phyloP scores from a whole-genome alignment of 2,329 filamentous ascomycete genomes.

The Rhinocladiella mackenziei region DNA sequence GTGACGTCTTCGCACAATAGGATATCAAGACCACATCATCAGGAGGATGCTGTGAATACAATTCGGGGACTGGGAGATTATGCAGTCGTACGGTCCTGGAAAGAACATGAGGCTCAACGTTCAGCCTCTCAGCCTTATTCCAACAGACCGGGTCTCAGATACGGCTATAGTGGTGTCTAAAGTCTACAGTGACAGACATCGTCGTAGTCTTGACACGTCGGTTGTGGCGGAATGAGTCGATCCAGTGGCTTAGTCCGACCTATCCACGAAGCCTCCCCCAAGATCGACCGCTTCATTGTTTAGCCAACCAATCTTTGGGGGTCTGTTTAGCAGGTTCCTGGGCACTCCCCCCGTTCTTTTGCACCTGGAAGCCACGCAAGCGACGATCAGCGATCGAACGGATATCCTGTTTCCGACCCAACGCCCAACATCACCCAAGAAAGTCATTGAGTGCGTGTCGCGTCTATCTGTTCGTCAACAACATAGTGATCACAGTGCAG shows the following conservation, averaged over 20 bases:
- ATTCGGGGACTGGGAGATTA: neutral
- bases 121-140: slow-evolving; percentile 14
- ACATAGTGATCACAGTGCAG: no score
- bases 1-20: no score
- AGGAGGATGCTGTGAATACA: no score
- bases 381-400: neutral
- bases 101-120: slow-evolving; percentile 17
- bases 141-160: neutral
- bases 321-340: no score
- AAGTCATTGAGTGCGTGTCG: no score
- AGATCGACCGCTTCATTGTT: slow-evolving; percentile 13
- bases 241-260: neutral
- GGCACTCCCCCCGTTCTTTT: slow-evolving; percentile 1
- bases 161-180: no score
- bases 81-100: neutral
- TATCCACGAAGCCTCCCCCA: neutral
- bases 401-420: neutral
- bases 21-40: neutral
- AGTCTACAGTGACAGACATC: no score
- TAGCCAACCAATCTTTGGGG: slow-evolving; percentile 6
- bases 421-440: no score
- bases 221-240: neutral
- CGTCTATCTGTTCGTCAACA: no score
- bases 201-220: no score
- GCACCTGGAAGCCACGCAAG: slow-evolving; percentile 12